A percentile compares a stretch with the other conserved stretches of the same genome.
These are phyloP conservation scores for Leccinum longicurvipes DNA, from an alignment of 768 basidiomycete genomes.

Conservation along the genomic window DNA sequence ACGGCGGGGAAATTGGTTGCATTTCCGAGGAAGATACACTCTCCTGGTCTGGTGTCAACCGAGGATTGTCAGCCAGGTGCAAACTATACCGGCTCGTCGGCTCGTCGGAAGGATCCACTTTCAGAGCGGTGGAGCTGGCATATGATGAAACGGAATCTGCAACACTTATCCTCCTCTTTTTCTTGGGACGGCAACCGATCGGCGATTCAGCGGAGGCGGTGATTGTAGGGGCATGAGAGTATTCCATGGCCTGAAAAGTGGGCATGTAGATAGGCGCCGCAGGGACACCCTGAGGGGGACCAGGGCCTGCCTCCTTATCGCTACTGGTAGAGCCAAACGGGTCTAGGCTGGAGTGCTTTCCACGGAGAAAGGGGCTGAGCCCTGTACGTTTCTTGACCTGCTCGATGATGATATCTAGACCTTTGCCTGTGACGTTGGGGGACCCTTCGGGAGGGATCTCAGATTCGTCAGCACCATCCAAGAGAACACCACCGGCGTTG, in stretches of 20 bases:
- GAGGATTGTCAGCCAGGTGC: constrained; percentile 27
- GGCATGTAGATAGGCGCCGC: constrained; percentile 38
- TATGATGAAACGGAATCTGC: constrained; percentile 35
- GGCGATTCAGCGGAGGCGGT: constrained; percentile 29
- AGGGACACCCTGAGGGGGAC: constrained; percentile 20
- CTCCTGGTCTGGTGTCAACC: constrained; percentile 32
- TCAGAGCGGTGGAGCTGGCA: constrained; percentile 27
- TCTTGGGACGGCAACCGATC: constrained; percentile 29
- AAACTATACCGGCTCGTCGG: constrained; percentile 16
- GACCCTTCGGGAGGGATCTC: constrained; percentile 31
- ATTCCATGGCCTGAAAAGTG: constrained; percentile 39
- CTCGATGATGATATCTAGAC: constrained; percentile 47
- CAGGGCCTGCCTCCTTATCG: constrained; percentile 34
- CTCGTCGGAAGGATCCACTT: constrained; percentile 25
- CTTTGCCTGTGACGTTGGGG: constrained; percentile 45
- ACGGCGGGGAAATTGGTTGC: constrained; percentile 31
- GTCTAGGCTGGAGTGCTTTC: constrained; percentile 49
- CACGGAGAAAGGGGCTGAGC: constrained; percentile 46
- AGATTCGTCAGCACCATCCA: constrained; percentile 24
- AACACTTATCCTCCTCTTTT: constrained; percentile 36
- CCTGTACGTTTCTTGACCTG: constrained; percentile 48
- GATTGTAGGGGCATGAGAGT: constrained; percentile 34
- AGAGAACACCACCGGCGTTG: constrained; percentile 30
- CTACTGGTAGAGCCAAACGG: constrained; percentile 42
- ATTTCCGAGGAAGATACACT: constrained; percentile 33